A percentile compares a stretch with the other conserved stretches of the same genome.
Conservation (phyloP, 176 grass and related monocot genomes). For the Eragrostis curvula region DNA sequence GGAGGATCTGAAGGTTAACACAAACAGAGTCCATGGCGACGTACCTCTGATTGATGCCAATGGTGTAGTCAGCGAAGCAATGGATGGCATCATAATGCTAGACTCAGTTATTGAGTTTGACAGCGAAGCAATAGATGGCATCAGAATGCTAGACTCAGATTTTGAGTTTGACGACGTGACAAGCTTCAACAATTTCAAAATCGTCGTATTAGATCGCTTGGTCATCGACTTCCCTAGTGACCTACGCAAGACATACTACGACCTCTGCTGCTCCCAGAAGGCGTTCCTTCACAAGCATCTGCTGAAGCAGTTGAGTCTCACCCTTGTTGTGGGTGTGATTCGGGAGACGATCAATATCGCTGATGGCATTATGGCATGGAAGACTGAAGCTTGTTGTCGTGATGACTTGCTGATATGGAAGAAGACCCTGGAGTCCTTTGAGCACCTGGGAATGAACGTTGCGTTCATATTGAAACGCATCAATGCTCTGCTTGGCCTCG, state of each 20-base stretch:
- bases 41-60: constrained; percentile 4
- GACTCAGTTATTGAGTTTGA: constrained; percentile 33
- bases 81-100: constrained; percentile 35
- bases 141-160: constrained; percentile 35
- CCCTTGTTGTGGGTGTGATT: constrained; percentile 43
- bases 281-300: constrained; percentile 46
- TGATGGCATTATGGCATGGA: constrained; percentile 40
- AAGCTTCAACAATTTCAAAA: constrained; percentile 43
- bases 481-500: constrained; percentile 1
- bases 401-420: constrained; percentile 47
- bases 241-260: constrained; percentile 41
- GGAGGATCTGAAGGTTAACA: constrained; percentile 12
- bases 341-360: constrained; percentile 50
- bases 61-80: background rate
- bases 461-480: constrained; percentile 36
- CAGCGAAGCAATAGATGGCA: constrained; percentile 21
- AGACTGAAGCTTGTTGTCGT: background rate
- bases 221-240: constrained; percentile 33
- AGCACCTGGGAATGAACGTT: constrained; percentile 49
- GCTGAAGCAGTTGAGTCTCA: constrained; percentile 38
- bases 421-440: constrained; percentile 47
- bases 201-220: constrained; percentile 36
- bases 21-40: background rate
- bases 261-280: constrained; percentile 47
- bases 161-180: constrained; percentile 6